These are phyloP conservation scores for Coprinopsis strossmayeri DNA, from an alignment of 768 basidiomycete species.

Conservation along the genomic window DNA sequence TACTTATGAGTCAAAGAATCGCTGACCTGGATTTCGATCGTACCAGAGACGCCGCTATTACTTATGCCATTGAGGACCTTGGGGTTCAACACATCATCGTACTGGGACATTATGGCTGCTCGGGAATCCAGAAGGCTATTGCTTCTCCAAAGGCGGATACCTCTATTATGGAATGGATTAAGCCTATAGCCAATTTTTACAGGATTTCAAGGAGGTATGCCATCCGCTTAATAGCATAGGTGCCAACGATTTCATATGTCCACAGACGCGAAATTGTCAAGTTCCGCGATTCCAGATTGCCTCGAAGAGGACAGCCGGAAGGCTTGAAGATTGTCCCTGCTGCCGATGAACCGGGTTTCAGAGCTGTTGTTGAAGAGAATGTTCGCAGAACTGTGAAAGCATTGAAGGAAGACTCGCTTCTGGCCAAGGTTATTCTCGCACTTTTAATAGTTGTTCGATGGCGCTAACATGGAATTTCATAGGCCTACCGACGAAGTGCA, in stretches of 20 bases:
- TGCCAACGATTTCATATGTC: not conserved
- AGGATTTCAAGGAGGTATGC: constrained; percentile 22
- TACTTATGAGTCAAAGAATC: not conserved
- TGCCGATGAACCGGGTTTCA: constrained; percentile 25
- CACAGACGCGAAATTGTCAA: constrained; percentile 28
- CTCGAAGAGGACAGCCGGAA: constrained; percentile 20
- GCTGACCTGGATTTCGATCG: not conserved
- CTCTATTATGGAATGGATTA: constrained; percentile 24
- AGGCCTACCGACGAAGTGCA: constrained; percentile 15
- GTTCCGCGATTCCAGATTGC: constrained; percentile 25
- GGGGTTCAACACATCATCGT: constrained; percentile 31
- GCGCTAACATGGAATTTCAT: not conserved
- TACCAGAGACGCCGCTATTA: constrained; percentile 26
- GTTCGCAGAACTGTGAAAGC: constrained; percentile 36
- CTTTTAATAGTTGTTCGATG: not conserved
- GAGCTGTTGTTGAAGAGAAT: constrained; percentile 44
- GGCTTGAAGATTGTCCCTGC: constrained; percentile 17
- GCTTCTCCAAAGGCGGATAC: constrained; percentile 16
- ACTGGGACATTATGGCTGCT: constrained; percentile 34
- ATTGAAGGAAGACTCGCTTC: constrained; percentile 30
- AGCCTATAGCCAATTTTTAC: constrained; percentile 26
- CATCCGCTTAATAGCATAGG: not conserved
- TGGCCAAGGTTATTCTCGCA: constrained; percentile 20
- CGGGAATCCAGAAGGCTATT: constrained; percentile 27
- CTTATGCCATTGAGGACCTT: constrained; percentile 26